Base-by-base conservation (phyloP, 352 stramenopile genomes). In the Phytophthora chlamydospora region DNA sequence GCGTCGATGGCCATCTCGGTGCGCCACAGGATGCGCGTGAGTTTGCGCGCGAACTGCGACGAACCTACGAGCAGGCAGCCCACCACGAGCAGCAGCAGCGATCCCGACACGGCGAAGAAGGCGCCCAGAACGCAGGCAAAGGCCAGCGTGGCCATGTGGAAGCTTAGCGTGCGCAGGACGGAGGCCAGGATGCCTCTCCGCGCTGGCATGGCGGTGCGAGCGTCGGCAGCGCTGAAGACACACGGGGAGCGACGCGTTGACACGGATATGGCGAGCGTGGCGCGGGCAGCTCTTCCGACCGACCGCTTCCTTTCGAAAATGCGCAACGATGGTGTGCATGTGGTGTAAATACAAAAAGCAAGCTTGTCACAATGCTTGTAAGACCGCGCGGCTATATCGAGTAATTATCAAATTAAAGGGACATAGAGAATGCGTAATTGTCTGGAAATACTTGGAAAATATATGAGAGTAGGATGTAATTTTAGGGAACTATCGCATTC, bases 21-120 rank as follows among this genome's bases (percentile, higher is more conserved):
- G 35, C 76, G 62, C 81, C 81, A 90, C 12, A 90, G 62, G 57
- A 68, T 80, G 35, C 71, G 69, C 9, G 84, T 80, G 43, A 90
- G 68, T 4, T 78, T 51, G 6, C 57, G 62, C 19, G 62, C 58
- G 45, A 58, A 57, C 54, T 59, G 81, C 64, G 39, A 85, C 64
- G 53, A 90, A 35, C 42, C 85, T 54, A 45, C 80, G 64, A 71
- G 61, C 35, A 86, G 40, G 42, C 81, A 90, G 32, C 85, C 62
- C 12, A 89, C 60, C 10, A 87, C 12, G 13, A 90, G 66, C 27
- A 70, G 63, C 2, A 78, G 17, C 11, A 71, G 58, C 5, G 63
- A 70, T 7, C 62, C 45, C 13, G 77, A 84, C 31, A 89, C 45
- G 2, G 6, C 58, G 7, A 89, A 69, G 24, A 89, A 53, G 24